Evolutionary conservation across 257 asterid species (phyloP).

Genomic region (Ophiorrhiza pumila): DNA sequence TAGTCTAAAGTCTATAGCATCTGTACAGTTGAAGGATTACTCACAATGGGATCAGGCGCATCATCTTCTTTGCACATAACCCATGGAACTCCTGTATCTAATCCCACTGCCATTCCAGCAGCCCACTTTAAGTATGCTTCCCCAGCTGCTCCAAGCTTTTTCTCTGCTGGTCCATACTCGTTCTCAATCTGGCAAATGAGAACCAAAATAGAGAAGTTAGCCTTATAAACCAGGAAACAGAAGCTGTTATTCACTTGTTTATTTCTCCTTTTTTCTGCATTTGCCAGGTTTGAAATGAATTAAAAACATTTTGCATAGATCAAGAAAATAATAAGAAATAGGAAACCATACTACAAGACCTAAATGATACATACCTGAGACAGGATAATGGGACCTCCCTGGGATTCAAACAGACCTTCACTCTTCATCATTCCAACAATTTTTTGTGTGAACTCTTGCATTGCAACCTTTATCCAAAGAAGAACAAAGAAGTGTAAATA

Average conservation of each 20-base stretch:
- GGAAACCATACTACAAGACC: neutral
- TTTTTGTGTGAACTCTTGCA: slow-evolving; percentile 57
- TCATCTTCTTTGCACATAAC: slow-evolving; percentile 71
- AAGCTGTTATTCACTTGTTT: neutral
- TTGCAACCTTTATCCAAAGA: slow-evolving; percentile 41
- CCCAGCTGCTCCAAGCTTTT: slow-evolving; percentile 51
- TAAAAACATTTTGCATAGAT: neutral
- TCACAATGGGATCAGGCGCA: slow-evolving; percentile 71
- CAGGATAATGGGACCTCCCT: slow-evolving; percentile 72
- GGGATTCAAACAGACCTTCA: slow-evolving; percentile 54
- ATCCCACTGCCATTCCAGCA: slow-evolving; percentile 63
- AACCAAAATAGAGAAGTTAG: neutral
- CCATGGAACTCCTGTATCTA: slow-evolving; percentile 71
- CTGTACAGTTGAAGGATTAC: slow-evolving; percentile 5
- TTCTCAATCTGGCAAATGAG: slow-evolving; percentile 53
- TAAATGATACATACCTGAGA: slow-evolving; percentile 52
- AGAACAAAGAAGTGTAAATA: slow-evolving; percentile 16
- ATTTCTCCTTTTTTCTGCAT: neutral
- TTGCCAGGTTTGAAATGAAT: neutral
- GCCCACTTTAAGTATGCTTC: slow-evolving; percentile 62
- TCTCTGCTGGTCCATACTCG: slow-evolving; percentile 50
- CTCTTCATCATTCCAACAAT: slow-evolving; percentile 65
- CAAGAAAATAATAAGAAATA: neutral
- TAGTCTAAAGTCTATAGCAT: neutral
- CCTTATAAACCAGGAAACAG: neutral